These are phyloP conservation scores for Nothophaeocryptopus gaeumannii DNA, from an alignment of 2,329 filamentous ascomycete species.

Conservation along the genomic window DNA sequence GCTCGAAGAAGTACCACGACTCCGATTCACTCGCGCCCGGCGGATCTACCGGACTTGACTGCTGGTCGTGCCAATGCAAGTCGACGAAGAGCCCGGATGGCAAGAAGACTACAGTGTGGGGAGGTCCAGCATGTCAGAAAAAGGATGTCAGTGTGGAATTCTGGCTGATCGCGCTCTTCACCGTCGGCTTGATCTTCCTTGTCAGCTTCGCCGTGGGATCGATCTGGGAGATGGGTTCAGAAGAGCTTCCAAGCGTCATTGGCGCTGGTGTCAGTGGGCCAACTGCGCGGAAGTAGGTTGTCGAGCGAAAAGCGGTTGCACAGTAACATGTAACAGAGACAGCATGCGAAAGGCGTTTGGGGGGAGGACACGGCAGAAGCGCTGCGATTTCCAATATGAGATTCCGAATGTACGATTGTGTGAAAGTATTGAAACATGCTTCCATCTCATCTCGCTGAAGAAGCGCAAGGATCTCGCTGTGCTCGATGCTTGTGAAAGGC, in stretches of 20 bases:
- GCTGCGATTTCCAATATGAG: too few species aligned
- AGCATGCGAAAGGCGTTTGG: constrained; percentile 2
- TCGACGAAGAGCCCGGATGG: constrained; percentile 54
- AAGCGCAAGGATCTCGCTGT: too few species aligned
- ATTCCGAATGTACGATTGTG: too few species aligned
- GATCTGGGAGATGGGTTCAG: constrained; percentile 78
- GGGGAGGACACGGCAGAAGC: too few species aligned
- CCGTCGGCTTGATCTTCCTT: constrained; percentile 65
- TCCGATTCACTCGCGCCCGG: constrained; percentile 36
- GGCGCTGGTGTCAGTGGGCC: constrained; percentile 84
- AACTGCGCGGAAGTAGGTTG: constrained; percentile 50
- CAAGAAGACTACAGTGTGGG: constrained; percentile 71
- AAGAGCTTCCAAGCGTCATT: constrained; percentile 89
- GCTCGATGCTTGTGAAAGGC: too few species aligned
- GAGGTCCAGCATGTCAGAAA: constrained; percentile 84
- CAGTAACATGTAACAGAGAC: constrained; percentile 6
- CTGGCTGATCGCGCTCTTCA: constrained; percentile 78
- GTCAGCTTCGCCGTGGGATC: constrained; percentile 71
- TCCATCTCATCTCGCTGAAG: too few species aligned
- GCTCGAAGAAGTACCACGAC: constrained; percentile 63
- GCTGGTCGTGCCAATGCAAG: constrained; percentile 77
- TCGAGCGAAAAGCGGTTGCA: background rate
- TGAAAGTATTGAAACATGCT: too few species aligned
- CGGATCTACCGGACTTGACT: constrained; percentile 47
- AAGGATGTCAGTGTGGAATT: constrained; percentile 84